These are phyloP conservation scores for Gremmenia infestans DNA, from an alignment of 2,329 filamentous ascomycete species.

Conservation along the genomic window DNA sequence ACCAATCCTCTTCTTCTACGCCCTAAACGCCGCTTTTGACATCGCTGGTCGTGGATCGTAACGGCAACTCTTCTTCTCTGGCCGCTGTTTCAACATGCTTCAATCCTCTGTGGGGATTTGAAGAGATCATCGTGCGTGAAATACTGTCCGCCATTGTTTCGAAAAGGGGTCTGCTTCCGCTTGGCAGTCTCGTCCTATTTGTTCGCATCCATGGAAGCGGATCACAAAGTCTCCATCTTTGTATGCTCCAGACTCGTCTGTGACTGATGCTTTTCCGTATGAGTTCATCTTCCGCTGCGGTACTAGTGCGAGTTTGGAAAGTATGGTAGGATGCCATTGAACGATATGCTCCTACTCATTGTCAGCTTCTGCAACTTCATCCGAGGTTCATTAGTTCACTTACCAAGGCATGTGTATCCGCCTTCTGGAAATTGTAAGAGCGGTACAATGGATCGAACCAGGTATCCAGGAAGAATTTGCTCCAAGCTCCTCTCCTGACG, in stretches of 20 bases:
- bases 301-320: conserved; percentile 84
- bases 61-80: conserved; percentile 8
- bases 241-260: conserved; percentile 56
- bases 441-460: conserved; percentile 96
- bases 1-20: conserved; percentile 14
- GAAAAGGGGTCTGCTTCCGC: conserved; percentile 52
- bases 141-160: conserved; percentile 31
- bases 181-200: conserved; percentile 58
- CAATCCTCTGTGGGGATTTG: conserved; percentile 2
- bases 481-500: conserved; percentile 80
- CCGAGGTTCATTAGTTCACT: conserved; percentile 27
- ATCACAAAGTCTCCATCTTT: conserved; percentile 81
- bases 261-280: conserved; percentile 49
- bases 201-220: conserved; percentile 69
- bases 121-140: conserved; percentile 21
- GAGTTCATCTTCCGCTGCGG: conserved; percentile 80
- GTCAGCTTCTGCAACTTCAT: conserved; percentile 4
- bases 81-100: conserved; percentile 15
- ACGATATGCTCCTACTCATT: conserved; percentile 68
- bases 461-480: conserved; percentile 84
- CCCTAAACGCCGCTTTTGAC: conserved; percentile 25
- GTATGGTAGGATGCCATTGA: conserved; percentile 95
- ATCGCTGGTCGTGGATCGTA: conserved; percentile 26
- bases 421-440: conserved; percentile 94
- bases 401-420: conserved; percentile 86